Conservation (phyloP, 768 basidiomycete species). For the Lanmaoa rubissima region DNA sequence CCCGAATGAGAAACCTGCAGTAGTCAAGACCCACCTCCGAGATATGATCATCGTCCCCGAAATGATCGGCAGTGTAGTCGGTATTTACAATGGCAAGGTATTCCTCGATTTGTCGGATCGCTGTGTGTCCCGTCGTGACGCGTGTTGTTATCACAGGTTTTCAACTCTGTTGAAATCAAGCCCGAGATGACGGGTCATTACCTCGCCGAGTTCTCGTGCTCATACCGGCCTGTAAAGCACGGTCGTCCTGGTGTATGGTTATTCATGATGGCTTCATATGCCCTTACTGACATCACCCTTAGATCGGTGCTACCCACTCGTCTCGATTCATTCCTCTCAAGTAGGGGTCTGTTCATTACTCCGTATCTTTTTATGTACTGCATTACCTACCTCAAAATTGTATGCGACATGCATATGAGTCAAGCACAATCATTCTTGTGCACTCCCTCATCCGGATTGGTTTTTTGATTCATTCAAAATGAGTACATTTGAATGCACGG, state of each 20-base stretch:
- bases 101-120: slow-evolving; percentile 14
- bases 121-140: background rate
- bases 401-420: slow-evolving; percentile 37
- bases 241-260: slow-evolving; percentile 95
- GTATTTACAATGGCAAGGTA: slow-evolving; percentile 98
- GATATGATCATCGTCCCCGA: slow-evolving; percentile 99
- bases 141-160: slow-evolving; percentile 49
- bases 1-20: slow-evolving; percentile 97
- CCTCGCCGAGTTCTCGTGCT: slow-evolving; percentile 95
- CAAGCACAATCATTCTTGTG: background rate
- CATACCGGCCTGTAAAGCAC: slow-evolving; percentile 99
- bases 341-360: slow-evolving; percentile 46
- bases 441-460: slow-evolving; percentile 9
- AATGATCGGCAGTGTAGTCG: slow-evolving; percentile 98
- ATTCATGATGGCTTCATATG: background rate
- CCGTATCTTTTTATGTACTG: slow-evolving; percentile 26
- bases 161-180: slow-evolving; percentile 98
- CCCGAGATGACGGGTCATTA: slow-evolving; percentile 99
- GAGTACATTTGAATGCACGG: slow-evolving; percentile 44
- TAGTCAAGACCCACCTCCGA: slow-evolving; percentile 98
- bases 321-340: slow-evolving; percentile 96
- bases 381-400: slow-evolving; percentile 32
- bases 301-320: slow-evolving; percentile 91
- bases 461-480: slow-evolving; percentile 34
- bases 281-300: slow-evolving; percentile 15